A percentile compares a stretch with the other conserved stretches of the same genome.
These are phyloP conservation scores for Huiozyma naganishii DNA, from an alignment of 805 yeast species.

Conservation along the genomic window DNA sequence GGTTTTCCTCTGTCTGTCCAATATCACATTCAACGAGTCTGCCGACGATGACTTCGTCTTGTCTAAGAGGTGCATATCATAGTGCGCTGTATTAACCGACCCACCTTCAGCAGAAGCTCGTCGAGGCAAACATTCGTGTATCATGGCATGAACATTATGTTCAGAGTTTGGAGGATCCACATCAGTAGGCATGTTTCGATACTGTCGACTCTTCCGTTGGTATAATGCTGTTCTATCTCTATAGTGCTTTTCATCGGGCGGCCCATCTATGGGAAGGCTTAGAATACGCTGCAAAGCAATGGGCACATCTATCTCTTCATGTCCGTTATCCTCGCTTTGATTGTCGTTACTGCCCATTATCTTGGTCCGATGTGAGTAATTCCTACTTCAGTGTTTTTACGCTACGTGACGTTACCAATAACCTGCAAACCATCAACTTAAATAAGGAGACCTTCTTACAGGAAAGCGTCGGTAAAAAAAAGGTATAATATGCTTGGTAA, in stretches of 20 bases:
- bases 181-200: no score
- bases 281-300: slow-evolving; percentile 16
- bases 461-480: no score
- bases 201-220: no score
- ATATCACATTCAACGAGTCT: slow-evolving; percentile 27
- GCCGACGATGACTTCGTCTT: slow-evolving; percentile 15
- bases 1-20: slow-evolving; percentile 32
- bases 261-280: slow-evolving; percentile 4
- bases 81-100: neutral
- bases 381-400: neutral
- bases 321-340: slow-evolving; percentile 1
- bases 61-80: neutral
- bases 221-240: no score
- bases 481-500: no score
- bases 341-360: slow-evolving; percentile 1
- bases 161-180: no score
- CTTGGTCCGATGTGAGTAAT: neutral
- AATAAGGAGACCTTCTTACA: no score
- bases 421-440: no score
- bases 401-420: no score
- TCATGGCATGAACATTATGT: no score
- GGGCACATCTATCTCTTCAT: slow-evolving; percentile 23
- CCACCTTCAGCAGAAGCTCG: neutral
- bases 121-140: no score
- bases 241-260: no score